These are phyloP conservation scores for Iberis pinnata DNA, from an alignment of 345 rosid genomes.

Conservation along the genomic window DNA sequence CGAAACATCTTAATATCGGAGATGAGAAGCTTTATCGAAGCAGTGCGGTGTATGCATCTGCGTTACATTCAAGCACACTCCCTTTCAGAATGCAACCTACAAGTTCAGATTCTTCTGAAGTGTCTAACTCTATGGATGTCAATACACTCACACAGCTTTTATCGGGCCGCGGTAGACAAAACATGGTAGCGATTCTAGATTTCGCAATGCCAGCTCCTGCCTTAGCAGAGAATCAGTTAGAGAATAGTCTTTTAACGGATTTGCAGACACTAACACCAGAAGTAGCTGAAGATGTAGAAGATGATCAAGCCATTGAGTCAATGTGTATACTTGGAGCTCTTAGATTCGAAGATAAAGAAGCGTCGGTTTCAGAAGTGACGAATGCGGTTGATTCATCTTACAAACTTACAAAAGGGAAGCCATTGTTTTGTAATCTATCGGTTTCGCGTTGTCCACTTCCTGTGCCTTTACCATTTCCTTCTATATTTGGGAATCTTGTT, in stretches of 20 bases:
- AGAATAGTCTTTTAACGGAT: conserved; percentile 38
- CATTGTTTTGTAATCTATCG: conserved; percentile 48
- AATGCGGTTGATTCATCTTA: conserved; percentile 44
- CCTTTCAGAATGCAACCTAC: conserved; percentile 59
- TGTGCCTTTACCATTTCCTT: conserved; percentile 85
- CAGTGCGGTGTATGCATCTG: conserved; percentile 85
- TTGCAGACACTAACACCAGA: conserved; percentile 70
- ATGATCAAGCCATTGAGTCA: conserved; percentile 55
- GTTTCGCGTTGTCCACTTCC: conserved; percentile 77
- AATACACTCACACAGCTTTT: conserved; percentile 49
- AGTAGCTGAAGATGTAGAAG: conserved; percentile 52
- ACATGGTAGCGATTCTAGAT: conserved; percentile 57
- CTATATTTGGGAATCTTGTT: conserved; percentile 59
- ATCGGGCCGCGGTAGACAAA: conserved; percentile 64
- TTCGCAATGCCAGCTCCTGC: conserved; percentile 73
- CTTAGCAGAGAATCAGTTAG: conserved; percentile 38
- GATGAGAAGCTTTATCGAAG: conserved; percentile 74
- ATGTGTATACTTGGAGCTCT: conserved; percentile 66
- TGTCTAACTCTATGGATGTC: conserved; percentile 53
- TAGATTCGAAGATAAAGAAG: conserved; percentile 43
- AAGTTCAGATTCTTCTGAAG: conserved; percentile 43
- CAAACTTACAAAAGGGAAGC: conserved; percentile 11
- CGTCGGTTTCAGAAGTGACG: conserved; percentile 60
- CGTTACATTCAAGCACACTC: conserved; percentile 62
- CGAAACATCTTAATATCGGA: conserved; percentile 40